These are phyloP conservation scores for Daldinia bambusicola DNA, from an alignment of 495 filamentous ascomycete species.

Conservation along the genomic window DNA sequence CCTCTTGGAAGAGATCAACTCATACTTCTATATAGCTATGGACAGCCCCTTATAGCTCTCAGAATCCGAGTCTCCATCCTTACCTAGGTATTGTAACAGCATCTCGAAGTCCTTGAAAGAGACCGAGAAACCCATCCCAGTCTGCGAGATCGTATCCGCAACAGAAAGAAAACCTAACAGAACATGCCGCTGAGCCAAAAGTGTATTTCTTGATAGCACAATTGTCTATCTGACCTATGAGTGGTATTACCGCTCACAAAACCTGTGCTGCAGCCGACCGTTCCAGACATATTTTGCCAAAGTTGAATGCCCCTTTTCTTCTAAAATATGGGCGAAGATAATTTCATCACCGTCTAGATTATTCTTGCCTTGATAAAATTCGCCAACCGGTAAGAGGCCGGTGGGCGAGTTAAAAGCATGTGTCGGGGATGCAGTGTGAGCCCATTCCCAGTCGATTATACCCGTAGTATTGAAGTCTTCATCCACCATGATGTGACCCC, in stretches of 20 bases:
- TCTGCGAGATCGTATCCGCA: neutral
- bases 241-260: too few relatives aligned
- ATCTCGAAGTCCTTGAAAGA: neutral
- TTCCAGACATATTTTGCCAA: neutral
- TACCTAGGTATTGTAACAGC: too few relatives aligned
- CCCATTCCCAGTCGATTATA: conserved; percentile 5
- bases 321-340: neutral
- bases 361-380: neutral
- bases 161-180: neutral
- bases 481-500: conserved; percentile 7
- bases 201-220: too few relatives aligned
- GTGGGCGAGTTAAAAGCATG: neutral
- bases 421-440: neutral
- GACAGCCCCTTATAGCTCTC: neutral
- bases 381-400: neutral
- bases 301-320: neutral
- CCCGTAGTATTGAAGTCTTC: conserved; percentile 1
- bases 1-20: too few relatives aligned
- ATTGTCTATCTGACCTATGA: too few relatives aligned
- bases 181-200: too few relatives aligned
- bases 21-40: neutral
- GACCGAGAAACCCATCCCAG: conserved; percentile 1
- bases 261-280: neutral
- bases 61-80: neutral
- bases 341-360: neutral